Base-by-base conservation (phyloP, 257 asterid species). In the Petunia axillaris region DNA sequence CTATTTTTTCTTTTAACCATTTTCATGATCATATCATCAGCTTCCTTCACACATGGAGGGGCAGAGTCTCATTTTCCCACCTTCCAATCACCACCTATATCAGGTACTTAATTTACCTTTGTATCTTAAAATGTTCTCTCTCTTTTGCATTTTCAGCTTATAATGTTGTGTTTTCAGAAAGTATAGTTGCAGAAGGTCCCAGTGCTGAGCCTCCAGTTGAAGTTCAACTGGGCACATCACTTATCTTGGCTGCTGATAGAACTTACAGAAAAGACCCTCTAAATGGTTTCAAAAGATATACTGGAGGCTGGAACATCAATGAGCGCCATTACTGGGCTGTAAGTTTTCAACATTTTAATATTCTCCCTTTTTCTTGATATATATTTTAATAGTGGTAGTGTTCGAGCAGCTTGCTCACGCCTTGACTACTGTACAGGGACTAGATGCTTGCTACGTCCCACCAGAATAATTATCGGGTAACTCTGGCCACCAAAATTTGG, bases 271-370 rank as follows among this genome's bases (percentile, higher is more conserved):
- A 85, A 87, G 98, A 93, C 68, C 98, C 98, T 70, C 84, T 91
- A 6, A 71, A 94, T 88, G 81, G 82, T 67, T 94, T 93, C 62
- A 57, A 84, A 48, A 89, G 43, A 70, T 94, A 94, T 82, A 82
- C 75, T 6, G 98, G 97, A 39, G 98, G 98, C 2, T 94, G 97
- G 98, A 94, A 93, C 78, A 93, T 94, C 59, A 90, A 92, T 38
- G 88, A 93, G 67, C 73, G 79, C 52, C 98, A 93, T 90, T 94
- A 94, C 85, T 94, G 98, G 98, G 94, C 94, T 85, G 98, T 94
- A 89, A 87, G 93, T 87, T 39, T 46, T 60, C 78, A 16, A 67
- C 40, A 9, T 64, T 58, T 3, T 54, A 8, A 75, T 53, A 4
- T 40, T 9, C 55, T 25, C 11, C 25, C 25, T 25, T 25, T 25